Evolutionary conservation across 768 basidiomycete genomes (phyloP).

Genomic region (Termitomyces titanicus): DNA sequence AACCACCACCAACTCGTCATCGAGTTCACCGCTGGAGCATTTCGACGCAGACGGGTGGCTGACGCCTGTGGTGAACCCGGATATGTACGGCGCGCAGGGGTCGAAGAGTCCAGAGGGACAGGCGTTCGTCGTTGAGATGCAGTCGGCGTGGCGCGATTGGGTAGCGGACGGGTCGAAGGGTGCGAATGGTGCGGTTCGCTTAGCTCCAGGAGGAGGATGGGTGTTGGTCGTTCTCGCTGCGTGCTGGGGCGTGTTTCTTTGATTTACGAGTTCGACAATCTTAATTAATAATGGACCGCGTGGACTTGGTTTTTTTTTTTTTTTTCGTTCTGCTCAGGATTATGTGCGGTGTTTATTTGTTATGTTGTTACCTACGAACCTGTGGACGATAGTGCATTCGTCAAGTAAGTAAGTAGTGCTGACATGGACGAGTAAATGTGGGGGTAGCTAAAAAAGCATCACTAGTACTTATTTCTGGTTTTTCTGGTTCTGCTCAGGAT

Average conservation of each 20-base stretch:
- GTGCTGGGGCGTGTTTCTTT: conserved; percentile 4
- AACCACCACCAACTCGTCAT: conserved; percentile 14
- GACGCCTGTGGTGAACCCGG: conserved; percentile 72
- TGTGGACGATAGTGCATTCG: too few species aligned
- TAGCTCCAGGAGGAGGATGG: not conserved
- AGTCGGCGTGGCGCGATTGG: conserved; percentile 80
- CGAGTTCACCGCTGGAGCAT: conserved; percentile 32
- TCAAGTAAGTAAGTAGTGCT: too few species aligned
- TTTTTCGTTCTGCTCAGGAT: too few species aligned
- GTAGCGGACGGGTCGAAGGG: conserved; percentile 50
- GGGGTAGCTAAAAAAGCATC: too few species aligned
- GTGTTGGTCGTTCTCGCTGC: not conserved
- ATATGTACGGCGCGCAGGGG: conserved; percentile 45
- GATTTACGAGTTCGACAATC: not conserved
- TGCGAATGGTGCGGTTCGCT: conserved; percentile 32
- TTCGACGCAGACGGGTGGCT: conserved; percentile 65
- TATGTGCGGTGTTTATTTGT: too few species aligned
- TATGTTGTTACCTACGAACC: too few species aligned
- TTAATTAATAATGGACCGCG: not conserved
- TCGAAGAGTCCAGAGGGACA: conserved; percentile 67
- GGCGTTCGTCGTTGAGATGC: conserved; percentile 74
- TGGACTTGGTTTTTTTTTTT: too few species aligned
- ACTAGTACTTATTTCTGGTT: too few species aligned
- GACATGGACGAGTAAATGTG: too few species aligned
- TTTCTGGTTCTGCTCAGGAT: too few species aligned